Conservation (phyloP, 306 rosid genomes). For the Hippophae tibetana region DNA sequence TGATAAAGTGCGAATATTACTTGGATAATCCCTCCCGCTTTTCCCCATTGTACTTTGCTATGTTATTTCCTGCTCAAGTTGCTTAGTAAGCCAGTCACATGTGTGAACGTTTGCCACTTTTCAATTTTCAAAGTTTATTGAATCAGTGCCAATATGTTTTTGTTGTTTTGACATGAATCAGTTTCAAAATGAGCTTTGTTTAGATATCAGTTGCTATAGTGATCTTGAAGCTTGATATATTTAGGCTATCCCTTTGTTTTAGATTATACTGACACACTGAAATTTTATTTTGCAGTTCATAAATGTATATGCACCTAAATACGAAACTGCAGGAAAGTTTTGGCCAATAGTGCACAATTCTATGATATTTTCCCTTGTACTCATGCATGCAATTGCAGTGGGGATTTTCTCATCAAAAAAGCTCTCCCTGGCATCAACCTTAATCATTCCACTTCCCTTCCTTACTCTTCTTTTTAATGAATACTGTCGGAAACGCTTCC, state of each 20-base stretch:
- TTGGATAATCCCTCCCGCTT: too few relatives aligned
- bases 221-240: not conserved
- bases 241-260: slow-evolving; percentile 2
- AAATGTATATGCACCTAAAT: slow-evolving; percentile 67
- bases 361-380: slow-evolving; percentile 74
- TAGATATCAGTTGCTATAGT: not conserved
- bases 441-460: slow-evolving; percentile 62
- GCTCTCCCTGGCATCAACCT: slow-evolving; percentile 35
- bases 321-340: slow-evolving; percentile 79
- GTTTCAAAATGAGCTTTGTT: too few relatives aligned
- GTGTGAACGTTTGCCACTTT: too few relatives aligned
- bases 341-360: slow-evolving; percentile 88
- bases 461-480: slow-evolving; percentile 81
- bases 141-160: too few relatives aligned
- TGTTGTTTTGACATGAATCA: too few relatives aligned
- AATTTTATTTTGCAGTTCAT: slow-evolving; percentile 48
- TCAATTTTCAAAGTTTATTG: too few relatives aligned
- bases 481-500: slow-evolving; percentile 94
- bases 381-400: slow-evolving; percentile 87
- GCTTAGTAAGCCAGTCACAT: too few relatives aligned
- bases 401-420: slow-evolving; percentile 80
- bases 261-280: slow-evolving; percentile 18
- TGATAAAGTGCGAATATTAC: too few relatives aligned
- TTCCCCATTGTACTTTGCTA: too few relatives aligned
- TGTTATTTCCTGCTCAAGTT: too few relatives aligned